phyloP scores from a whole-genome alignment of 805 yeast genomes.

The Kodamaea restingae region DNA sequence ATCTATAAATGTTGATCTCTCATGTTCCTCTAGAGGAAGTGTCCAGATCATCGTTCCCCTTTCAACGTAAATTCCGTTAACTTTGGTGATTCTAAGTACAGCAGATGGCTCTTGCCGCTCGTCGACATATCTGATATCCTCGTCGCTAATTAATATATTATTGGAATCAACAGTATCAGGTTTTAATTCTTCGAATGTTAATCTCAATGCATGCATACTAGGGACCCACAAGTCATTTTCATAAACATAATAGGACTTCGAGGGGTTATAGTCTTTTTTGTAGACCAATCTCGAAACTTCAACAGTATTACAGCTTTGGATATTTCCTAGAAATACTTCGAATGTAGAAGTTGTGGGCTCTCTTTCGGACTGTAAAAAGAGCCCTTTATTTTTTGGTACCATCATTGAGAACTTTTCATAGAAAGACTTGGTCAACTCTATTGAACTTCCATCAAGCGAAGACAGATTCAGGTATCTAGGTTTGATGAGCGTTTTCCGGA shows the following conservation, averaged over 20 bases:
- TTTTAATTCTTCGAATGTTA: slow-evolving; percentile 44
- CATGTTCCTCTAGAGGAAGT: slow-evolving; percentile 16
- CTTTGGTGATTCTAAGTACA: slow-evolving; percentile 23
- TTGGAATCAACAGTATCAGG: slow-evolving; percentile 38
- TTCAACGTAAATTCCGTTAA: slow-evolving; percentile 31
- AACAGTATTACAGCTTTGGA: slow-evolving; percentile 18
- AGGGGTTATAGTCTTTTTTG: slow-evolving; percentile 8
- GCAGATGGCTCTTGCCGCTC: slow-evolving; percentile 8
- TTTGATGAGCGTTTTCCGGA: slow-evolving; percentile 35
- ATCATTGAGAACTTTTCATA: slow-evolving; percentile 26
- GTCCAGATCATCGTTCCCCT: slow-evolving; percentile 29
- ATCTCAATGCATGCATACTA: slow-evolving; percentile 38
- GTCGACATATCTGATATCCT: slow-evolving; percentile 17
- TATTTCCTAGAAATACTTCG: slow-evolving; percentile 30
- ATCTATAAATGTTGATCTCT: slow-evolving; percentile 9
- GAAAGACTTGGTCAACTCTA: slow-evolving; percentile 29
- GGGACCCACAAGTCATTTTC: slow-evolving; percentile 38
- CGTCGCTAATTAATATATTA: slow-evolving; percentile 30
- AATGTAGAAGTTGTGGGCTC: slow-evolving; percentile 21
- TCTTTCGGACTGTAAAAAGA: slow-evolving; percentile 30
- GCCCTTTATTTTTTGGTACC: slow-evolving; percentile 1
- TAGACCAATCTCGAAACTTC: slow-evolving; percentile 20
- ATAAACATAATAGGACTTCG: slow-evolving; percentile 10
- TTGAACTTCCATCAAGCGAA: slow-evolving; percentile 21
- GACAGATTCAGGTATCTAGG: slow-evolving; percentile 33